phyloP scores from a whole-genome alignment of 2,329 filamentous ascomycete genomes.

The Aspergillus terreus region DNA sequence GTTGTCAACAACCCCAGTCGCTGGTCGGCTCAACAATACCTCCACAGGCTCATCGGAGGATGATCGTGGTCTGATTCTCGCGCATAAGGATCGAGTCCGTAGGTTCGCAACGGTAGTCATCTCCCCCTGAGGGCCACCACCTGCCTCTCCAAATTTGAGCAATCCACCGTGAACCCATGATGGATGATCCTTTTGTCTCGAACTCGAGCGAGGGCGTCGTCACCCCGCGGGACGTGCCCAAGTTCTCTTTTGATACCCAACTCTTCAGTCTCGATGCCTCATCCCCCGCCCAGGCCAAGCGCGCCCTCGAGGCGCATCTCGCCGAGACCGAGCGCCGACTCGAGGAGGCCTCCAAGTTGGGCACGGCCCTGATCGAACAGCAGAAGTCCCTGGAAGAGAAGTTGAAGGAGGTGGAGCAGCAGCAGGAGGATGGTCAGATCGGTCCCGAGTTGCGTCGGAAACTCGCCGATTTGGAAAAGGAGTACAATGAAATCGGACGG shows the following conservation, averaged over 20 bases:
- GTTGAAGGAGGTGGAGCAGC: constrained; percentile 77
- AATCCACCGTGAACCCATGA: constrained; percentile 20
- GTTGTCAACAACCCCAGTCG: constrained; percentile 20
- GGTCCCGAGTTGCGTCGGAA: constrained; percentile 77
- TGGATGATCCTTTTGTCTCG: constrained; percentile 58
- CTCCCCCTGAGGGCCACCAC: constrained; percentile 2
- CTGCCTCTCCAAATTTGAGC: neutral
- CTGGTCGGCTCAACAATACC: constrained; percentile 27
- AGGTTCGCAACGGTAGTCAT: constrained; percentile 19
- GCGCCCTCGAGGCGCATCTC: constrained; percentile 84
- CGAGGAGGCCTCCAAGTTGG: constrained; percentile 84
- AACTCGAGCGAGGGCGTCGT: constrained; percentile 39
- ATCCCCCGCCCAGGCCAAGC: constrained; percentile 82
- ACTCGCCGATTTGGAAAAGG: constrained; percentile 82
- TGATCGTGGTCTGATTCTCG: constrained; percentile 25
- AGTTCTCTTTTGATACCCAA: constrained; percentile 82
- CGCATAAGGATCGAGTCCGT: constrained; percentile 16
- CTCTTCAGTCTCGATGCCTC: constrained; percentile 75
- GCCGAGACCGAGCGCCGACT: constrained; percentile 88
- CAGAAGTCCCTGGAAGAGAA: constrained; percentile 77
- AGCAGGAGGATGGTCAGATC: constrained; percentile 72
- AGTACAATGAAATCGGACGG: constrained; percentile 89
- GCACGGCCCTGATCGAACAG: constrained; percentile 82
- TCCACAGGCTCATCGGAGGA: constrained; percentile 21
- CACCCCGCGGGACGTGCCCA: constrained; percentile 50